Evolutionary conservation across 768 basidiomycete species (phyloP).

Genomic region (Cystobasidium ongulense): DNA sequence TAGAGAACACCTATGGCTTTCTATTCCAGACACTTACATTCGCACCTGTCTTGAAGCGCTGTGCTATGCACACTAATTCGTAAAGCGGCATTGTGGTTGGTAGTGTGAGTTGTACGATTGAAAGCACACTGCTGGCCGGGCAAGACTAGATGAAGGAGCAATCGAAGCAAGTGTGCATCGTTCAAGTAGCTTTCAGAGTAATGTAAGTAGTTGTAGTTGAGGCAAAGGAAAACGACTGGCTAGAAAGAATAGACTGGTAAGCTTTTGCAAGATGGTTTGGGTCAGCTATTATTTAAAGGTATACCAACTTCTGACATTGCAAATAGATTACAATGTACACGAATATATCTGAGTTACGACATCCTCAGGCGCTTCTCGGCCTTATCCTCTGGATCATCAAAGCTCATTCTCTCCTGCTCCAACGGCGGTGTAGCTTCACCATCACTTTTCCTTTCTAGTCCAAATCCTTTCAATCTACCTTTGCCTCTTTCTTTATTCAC

Average conservation of each 20-base stretch:
- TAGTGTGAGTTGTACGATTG: background rate
- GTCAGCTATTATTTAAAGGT: too few relatives aligned
- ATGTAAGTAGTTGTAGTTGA: too few relatives aligned
- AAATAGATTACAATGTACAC: too few relatives aligned
- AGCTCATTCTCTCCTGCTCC: conserved; percentile 19
- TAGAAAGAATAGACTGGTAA: too few relatives aligned
- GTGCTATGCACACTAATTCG: conserved; percentile 14
- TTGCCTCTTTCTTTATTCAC: conserved; percentile 20
- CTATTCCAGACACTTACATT: background rate
- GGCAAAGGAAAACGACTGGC: too few relatives aligned
- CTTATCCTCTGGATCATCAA: background rate
- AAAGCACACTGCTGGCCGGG: background rate
- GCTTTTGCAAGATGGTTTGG: too few relatives aligned
- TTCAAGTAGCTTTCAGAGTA: too few relatives aligned
- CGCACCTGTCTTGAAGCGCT: background rate
- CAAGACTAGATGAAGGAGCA: too few relatives aligned
- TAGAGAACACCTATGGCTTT: background rate
- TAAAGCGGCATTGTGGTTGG: conserved; percentile 8
- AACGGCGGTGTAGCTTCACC: background rate
- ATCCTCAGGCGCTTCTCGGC: background rate
- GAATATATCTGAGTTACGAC: too few relatives aligned
- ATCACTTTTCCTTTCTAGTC: conserved; percentile 2
- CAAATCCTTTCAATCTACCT: conserved; percentile 18
- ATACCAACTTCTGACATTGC: too few relatives aligned
- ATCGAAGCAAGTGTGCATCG: too few relatives aligned